Conservation (phyloP, 441 rosid species). For the Eutrema salsugineum region DNA sequence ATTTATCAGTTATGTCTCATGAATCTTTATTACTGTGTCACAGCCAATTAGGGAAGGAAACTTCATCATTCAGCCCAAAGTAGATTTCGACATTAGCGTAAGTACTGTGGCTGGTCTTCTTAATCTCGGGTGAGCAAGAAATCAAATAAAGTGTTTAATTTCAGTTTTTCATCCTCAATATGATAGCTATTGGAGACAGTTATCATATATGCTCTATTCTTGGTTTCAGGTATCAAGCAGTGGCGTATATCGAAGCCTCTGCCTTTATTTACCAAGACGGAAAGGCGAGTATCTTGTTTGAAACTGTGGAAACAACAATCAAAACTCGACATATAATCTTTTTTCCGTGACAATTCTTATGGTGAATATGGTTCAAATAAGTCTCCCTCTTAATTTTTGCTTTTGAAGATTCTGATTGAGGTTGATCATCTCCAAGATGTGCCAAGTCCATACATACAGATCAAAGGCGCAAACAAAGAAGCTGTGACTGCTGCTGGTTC, state of each 20-base stretch:
- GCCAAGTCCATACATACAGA: constrained; percentile 81
- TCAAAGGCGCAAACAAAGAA: constrained; percentile 95
- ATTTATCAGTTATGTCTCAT: not conserved
- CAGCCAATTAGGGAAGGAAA: constrained; percentile 99
- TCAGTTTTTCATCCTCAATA: not conserved
- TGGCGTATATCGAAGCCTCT: constrained; percentile 94
- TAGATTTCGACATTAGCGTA: constrained; percentile 96
- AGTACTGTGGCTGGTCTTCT: constrained; percentile 99
- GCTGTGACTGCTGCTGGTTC: constrained; percentile 96
- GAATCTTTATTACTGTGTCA: constrained; percentile 21
- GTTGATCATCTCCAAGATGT: constrained; percentile 91
- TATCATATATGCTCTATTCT: constrained; percentile 1
- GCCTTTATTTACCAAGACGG: constrained; percentile 97
- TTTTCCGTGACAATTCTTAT: not conserved
- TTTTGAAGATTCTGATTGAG: constrained; percentile 78
- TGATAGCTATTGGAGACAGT: not conserved
- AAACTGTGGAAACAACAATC: not conserved
- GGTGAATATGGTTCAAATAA: not conserved
- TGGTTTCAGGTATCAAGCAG: constrained; percentile 87
- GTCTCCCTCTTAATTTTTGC: not conserved
- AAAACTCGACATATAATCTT: not conserved
- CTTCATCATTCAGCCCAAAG: constrained; percentile 99
- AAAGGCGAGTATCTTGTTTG: constrained; percentile 47
- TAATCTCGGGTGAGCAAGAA: constrained; percentile 83
- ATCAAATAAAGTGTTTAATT: constrained; percentile 5